Evolutionary conservation across 2,329 filamentous ascomycete species (phyloP), one percentile per base, ranked within the genome.

Genomic region (Fragosphaeria purpurea): DNA sequence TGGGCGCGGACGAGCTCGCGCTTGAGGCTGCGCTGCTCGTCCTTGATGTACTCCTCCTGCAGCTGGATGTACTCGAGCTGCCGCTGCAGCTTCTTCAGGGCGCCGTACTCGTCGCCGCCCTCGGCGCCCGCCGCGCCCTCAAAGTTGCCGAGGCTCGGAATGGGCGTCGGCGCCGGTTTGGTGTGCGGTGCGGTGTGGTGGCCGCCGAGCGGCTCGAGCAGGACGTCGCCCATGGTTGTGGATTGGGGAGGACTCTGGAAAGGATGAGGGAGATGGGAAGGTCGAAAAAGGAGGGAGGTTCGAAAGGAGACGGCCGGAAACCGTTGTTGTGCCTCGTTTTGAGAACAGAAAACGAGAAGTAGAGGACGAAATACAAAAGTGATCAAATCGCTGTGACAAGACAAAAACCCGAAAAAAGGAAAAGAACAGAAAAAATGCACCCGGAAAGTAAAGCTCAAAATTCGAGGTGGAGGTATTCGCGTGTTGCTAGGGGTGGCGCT

Each of bases 41-140:
- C 93, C 75, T 98, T 98, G 82, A 98, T 98, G 71, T 98, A 98
- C 68, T 98, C 93, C 71, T 98, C 93, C 73, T 98, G 93, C 61
- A 98, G 79, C 70, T 96, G 88, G 67, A 97, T 95, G 69, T 95
- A 97, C 83, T 98, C 93, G 61, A 97, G 74, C 74, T 97, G 90
- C 66, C 91, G 79, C 71, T 98, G 91, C 57, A 97, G 81, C 75
- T 94, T 93, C 77, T 98, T 98, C 69, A 97, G 78, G 41, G 85
- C 89, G 48, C 87, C 88, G 69, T 98, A 98, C 67, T 97, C 91
- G 67, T 97, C 91, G 58, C 82, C 86, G 46, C 83, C 84, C 62
- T 95, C 89, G 22, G 22, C 22, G 50, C 80, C 81, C 12, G 82
- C 79, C 55, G 89, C 75, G 54, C 88, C 89, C 69, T 96, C 91